A percentile compares a stretch with the other conserved stretches of the same genome.
phyloP scores from a whole-genome alignment of 495 filamentous ascomycete species.

The Penicillium alfredii region DNA sequence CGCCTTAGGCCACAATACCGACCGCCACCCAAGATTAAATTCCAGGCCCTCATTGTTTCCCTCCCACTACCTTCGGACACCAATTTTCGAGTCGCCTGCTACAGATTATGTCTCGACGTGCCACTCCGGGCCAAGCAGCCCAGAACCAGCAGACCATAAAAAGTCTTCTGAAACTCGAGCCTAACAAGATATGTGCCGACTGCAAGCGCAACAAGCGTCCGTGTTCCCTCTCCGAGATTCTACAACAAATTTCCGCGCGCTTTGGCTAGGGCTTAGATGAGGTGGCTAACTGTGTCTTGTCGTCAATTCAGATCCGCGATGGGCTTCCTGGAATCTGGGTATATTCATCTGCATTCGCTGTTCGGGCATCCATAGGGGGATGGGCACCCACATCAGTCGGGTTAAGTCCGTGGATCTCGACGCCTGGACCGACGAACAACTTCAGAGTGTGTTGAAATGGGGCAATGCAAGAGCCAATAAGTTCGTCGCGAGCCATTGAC shows the following conservation, averaged over 20 bases:
- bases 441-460: conserved; percentile 88
- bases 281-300: conserved; percentile 3
- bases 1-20: conserved; percentile 24
- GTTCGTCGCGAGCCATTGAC: conserved; percentile 38
- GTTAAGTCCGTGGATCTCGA: conserved; percentile 98
- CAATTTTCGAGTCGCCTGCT: conserved; percentile 8
- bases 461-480: conserved; percentile 94
- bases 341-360: conserved; percentile 97
- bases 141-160: conserved; percentile 91
- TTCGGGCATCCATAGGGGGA: conserved; percentile 94
- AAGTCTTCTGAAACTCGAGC: conserved; percentile 81
- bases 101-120: conserved; percentile 76
- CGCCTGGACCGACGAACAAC: conserved; percentile 96
- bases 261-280: background rate
- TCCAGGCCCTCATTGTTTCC: conserved; percentile 16
- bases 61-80: conserved; percentile 7
- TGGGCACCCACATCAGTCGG: conserved; percentile 97
- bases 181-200: conserved; percentile 94
- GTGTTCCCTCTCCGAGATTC: conserved; percentile 28
- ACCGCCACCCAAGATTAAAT: conserved; percentile 21
- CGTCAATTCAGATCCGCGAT: conserved; percentile 75
- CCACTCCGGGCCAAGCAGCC: conserved; percentile 72
- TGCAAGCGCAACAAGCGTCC: conserved; percentile 97
- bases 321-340: conserved; percentile 96
- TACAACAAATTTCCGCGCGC: conserved; percentile 10